Base-by-base conservation (phyloP, 805 yeast genomes). In the Tetrapisispora iriomotensis region DNA sequence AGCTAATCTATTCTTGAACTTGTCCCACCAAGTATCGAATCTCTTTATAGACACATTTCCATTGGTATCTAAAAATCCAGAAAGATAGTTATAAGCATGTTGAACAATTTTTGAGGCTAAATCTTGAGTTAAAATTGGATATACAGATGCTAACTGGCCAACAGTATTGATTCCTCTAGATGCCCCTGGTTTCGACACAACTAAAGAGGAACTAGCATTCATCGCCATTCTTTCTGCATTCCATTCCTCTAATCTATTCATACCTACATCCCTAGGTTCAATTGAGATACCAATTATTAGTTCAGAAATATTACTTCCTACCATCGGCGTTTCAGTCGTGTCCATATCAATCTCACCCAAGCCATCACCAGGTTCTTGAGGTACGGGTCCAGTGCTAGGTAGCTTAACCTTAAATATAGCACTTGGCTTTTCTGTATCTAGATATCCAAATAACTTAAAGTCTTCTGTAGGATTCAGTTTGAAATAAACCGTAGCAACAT, bases 1-100 rank as follows among this genome's bases (percentile, higher is more conserved):
- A 9, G 75, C 70, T 43, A 92, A 51, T 53, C 82, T 79, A 6
- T 73, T 62, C 58, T 75, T 83, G 63, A 92, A 90, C 61, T 86
- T 88, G 47, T 72, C 79, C 98, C 98, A 85, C 98, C 98, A 90
- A 29, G 74, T 80, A 56, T 90, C 94, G 52, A 90, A 90, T 31
- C 77, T 82, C 53, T 80, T 83, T 54, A 90, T 83, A 3, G 88
- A 82, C 3, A 90, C 96, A 49, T 77, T 84, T 2, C 95, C 94
- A 18, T 73, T 67, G 5, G 65, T 58, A 53, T 86, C 95, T 7
- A 86, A 72, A 56, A 88, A 90, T n/a, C 96, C 84, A 2, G 94
- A 77, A 36, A 90, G 62, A 56, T 74, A 92, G 56, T 92, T 88
- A 62, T 90, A 92, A 1, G 96, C 96, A 60, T 92, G 86, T 28